A percentile compares a stretch with the other conserved stretches of the same genome.
phyloP scores from a whole-genome alignment of 139 green algal species.

The Picochlorum sp. region DNA sequence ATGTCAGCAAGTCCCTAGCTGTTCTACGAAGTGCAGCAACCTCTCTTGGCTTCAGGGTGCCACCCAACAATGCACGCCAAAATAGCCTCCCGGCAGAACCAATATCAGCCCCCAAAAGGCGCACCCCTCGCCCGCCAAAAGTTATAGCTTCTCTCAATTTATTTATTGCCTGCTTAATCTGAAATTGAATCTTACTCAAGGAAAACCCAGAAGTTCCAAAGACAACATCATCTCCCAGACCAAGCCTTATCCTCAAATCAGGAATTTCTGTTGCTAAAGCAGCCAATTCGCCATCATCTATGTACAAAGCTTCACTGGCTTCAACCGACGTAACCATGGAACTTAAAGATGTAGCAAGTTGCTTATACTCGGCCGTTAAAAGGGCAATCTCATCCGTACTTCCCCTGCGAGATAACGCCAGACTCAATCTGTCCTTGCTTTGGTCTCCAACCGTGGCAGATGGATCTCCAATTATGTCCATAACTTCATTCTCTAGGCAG shows the following conservation, averaged over 20 bases:
- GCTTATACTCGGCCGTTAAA: conserved; percentile 71
- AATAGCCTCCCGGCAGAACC: conserved; percentile 52
- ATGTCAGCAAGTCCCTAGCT: conserved; percentile 76
- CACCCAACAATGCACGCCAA: conserved; percentile 54
- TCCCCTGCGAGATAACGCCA: conserved; percentile 27
- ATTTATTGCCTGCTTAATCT: conserved; percentile 39
- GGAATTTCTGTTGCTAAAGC: conserved; percentile 72
- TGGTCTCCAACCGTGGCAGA: neutral
- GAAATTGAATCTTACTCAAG: conserved; percentile 41
- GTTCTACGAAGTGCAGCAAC: conserved; percentile 85
- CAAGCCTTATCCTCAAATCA: conserved; percentile 71
- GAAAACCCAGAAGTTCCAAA: conserved; percentile 48
- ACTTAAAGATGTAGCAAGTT: conserved; percentile 67
- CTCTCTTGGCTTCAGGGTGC: conserved; percentile 80
- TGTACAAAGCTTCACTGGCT: conserved; percentile 16
- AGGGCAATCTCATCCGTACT: conserved; percentile 73
- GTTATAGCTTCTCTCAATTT: conserved; percentile 53
- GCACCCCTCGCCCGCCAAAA: conserved; percentile 73
- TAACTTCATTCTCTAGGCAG: conserved; percentile 76
- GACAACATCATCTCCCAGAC: conserved; percentile 61
- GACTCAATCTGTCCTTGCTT: conserved; percentile 3
- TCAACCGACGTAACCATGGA: conserved; percentile 42
- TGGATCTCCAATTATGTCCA: conserved; percentile 47
- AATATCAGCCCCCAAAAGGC: conserved; percentile 66
- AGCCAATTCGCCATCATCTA: conserved; percentile 56